Percentiles rank a stretch among this genome's conserved stretches.
These are phyloP conservation scores for Termitomyces sp. DNA, from an alignment of 768 basidiomycete genomes.

Conservation along the genomic window DNA sequence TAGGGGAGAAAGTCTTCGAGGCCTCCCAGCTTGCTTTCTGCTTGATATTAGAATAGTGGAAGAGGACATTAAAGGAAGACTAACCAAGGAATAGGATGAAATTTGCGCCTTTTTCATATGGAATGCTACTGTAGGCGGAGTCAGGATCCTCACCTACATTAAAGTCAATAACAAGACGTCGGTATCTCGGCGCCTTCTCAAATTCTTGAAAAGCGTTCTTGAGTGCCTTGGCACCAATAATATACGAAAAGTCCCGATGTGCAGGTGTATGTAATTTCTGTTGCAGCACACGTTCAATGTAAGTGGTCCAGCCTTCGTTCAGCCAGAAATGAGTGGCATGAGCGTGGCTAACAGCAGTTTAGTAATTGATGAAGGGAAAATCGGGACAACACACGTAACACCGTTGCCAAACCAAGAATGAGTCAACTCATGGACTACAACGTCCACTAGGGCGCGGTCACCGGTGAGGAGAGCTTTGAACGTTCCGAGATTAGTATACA, in stretches of 20 bases:
- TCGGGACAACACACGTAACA: constrained; percentile 48
- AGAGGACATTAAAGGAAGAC: constrained; percentile 8
- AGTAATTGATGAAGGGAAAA: not conserved
- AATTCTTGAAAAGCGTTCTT: constrained; percentile 65
- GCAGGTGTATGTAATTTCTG: constrained; percentile 66
- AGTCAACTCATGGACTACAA: constrained; percentile 81
- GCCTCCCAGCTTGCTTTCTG: constrained; percentile 74
- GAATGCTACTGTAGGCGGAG: constrained; percentile 67
- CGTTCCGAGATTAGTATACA: not conserved
- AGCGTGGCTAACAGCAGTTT: constrained; percentile 42
- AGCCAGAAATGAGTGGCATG: constrained; percentile 82
- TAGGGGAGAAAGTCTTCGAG: constrained; percentile 82
- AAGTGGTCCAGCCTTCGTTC: constrained; percentile 93
- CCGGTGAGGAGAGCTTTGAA: constrained; percentile 71
- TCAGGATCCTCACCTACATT: constrained; percentile 72
- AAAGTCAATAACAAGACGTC: constrained; percentile 73
- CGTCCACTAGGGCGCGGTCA: constrained; percentile 82
- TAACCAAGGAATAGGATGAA: constrained; percentile 79
- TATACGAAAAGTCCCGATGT: constrained; percentile 73
- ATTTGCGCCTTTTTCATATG: constrained; percentile 89
- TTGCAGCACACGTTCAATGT: constrained; percentile 79
- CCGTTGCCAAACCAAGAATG: constrained; percentile 96
- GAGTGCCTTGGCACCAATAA: constrained; percentile 70
- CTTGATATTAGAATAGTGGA: not conserved
- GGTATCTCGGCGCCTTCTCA: constrained; percentile 61